Base-by-base conservation (phyloP, 1,284 basidiomycete species). In the Tausonia pullulans region DNA sequence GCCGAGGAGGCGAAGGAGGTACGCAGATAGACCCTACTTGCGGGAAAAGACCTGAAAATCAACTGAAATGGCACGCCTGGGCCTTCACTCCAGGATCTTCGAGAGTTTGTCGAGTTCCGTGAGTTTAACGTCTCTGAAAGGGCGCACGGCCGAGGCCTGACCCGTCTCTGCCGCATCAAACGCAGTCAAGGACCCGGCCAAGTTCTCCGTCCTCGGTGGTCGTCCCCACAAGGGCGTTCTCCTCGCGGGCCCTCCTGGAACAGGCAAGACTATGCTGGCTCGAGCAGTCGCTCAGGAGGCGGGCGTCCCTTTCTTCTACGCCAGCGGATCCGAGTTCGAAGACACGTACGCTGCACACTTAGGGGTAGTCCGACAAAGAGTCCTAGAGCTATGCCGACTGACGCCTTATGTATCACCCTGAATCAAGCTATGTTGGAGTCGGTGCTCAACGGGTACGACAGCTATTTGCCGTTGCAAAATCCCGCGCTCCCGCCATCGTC, bases 211-310 rank as follows among this genome's bases (percentile, higher is more conserved):
- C 52, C 83, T 97, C 5, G 93, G 93, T 63, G 94, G 93, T 8
- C 89, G 88, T 75, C 79, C 96, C 27, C 90, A 93, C 2, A 93
- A 94, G 74, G 93, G 93, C 71, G 85, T 96, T 54, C 79, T 96
- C 9, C 81, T 96, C 53, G 93, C 90, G 40, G 91, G 91, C 8
- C 77, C 71, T 41, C 70, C 71, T 9, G 90, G 94, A 71, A 98
- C 95, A 16, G 95, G 95, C 74, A 98, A 98, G 80, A 98, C 95
- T 1, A 84, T 98, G 81, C 81, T 98, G 11, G 95, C 95, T 3
- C 82, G 94, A 67, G 95, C 95, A 9, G 89, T 98, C 5, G 95
- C 95, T 13, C 96, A 96, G 62, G 94, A 98, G 78, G 96, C 95
- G 9, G 95, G 89, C 53, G 93, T 97, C 70, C 88, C 89, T 3